Base-by-base conservation (phyloP, 371 early-diverging fungal species). In the Dinochytrium kinnereticum region DNA sequence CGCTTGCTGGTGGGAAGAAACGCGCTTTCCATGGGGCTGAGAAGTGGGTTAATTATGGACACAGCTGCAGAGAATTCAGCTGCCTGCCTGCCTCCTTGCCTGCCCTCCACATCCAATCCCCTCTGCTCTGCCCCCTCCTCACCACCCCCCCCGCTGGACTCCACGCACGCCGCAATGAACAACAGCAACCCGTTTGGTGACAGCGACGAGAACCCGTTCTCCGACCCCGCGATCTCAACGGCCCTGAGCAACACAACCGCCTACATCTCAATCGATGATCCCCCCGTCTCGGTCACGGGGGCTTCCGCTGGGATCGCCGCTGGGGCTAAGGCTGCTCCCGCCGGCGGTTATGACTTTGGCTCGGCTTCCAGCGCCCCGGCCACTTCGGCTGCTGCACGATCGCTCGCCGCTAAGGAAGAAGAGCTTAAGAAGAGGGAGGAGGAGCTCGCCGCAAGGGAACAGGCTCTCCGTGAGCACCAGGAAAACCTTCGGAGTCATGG, bases 381-480 rank as follows among this genome's bases (percentile, higher is more conserved):
- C 19, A 19, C 44, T 44, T 7, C 44, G 44, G 44, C 44, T 44
- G 44, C 44, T 7, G 19, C 13, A 26, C 17, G 7, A 26, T 10
- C 57, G 17, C 24, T 64, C 10, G 34, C 64, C 3, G 74, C 77
- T 24, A 72, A 86, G 51, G 92, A 93, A 72, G 88, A 86, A 66
- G 91, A 91, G 36, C 80, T 93, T 51, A 79, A 84, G 51, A 83
- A 84, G 66, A 84, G 90, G 61, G 92, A 92, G 76, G 85, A 86
- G 34, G 90, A 88, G 50, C 81, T 93, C 26, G 90, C 88, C 1
- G 88, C 86, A 1, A 87, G 92, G 57, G 93, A 92, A 79, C 80
- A 85, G 59, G 85, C 81, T 21, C 82, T 91, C n/a, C 78, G 81
- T 51, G 70, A 81, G 34, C 88, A 88, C 55, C 84, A 85, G 73